These are phyloP conservation scores for Microstegium vimineum DNA, from an alignment of 176 grass and related monocot species.

Conservation along the genomic window DNA sequence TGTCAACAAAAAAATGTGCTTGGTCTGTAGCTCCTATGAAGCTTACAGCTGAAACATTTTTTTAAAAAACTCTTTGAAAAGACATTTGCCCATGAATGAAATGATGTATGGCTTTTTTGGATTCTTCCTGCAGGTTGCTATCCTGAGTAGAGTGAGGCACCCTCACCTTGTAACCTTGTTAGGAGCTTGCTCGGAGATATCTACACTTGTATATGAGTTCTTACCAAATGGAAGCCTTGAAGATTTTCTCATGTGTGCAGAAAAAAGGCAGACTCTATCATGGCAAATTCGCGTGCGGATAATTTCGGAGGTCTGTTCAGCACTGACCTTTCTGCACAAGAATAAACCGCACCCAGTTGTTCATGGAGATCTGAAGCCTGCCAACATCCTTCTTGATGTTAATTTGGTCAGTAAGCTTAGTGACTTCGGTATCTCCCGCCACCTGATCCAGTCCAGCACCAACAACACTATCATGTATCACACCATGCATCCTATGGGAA, in stretches of 20 bases:
- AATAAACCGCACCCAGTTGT: constrained; percentile 49
- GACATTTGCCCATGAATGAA: not conserved
- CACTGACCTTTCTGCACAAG: constrained; percentile 38
- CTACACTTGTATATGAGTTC: constrained; percentile 44
- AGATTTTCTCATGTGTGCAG: constrained; percentile 40
- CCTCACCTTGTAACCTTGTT: constrained; percentile 40
- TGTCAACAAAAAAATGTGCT: not conserved
- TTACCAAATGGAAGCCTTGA: constrained; percentile 48
- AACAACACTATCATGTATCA: constrained; percentile 35
- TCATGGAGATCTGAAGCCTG: constrained; percentile 50
- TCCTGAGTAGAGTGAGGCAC: constrained; percentile 50
- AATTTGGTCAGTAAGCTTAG: constrained; percentile 49
- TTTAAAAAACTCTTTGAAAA: not conserved
- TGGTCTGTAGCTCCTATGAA: not conserved
- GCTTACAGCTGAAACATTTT: not conserved
- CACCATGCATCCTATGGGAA: constrained; percentile 44
- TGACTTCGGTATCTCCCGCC: constrained; percentile 42
- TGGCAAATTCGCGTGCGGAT: constrained; percentile 35
- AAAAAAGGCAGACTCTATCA: constrained; percentile 26
- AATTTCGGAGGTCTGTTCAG: constrained; percentile 44
- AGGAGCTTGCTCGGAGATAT: constrained; percentile 33
- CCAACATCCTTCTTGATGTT: constrained; percentile 43
- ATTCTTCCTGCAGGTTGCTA: constrained; percentile 34
- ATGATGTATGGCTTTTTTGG: not conserved
- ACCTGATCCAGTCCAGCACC: constrained; percentile 32